A percentile compares a stretch with the other conserved stretches of the same genome.
Evolutionary conservation across 352 stramenopile genomes (phyloP).

Genomic region (Globisporangium spiculum): DNA sequence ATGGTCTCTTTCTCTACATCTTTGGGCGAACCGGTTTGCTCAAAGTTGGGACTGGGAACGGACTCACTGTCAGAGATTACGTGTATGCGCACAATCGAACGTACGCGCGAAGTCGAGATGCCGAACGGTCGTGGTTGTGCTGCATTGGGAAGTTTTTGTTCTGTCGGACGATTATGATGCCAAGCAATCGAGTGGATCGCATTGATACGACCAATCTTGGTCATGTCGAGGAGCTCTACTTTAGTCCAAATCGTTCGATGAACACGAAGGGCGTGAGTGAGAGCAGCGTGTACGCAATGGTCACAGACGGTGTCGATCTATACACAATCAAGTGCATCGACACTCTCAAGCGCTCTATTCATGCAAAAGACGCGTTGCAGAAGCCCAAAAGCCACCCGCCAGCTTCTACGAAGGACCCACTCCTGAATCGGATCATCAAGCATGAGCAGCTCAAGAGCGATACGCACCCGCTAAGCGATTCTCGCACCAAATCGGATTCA

Average conservation of each 20-base stretch:
- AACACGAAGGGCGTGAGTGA: conserved; percentile 36
- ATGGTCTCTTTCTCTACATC: conserved; percentile 69
- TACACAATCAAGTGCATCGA: conserved; percentile 69
- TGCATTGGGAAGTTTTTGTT: conserved; percentile 60
- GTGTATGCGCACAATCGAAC: conserved; percentile 65
- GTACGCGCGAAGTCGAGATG: conserved; percentile 56
- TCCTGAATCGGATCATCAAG: conserved; percentile 8
- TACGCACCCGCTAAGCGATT: conserved; percentile 11
- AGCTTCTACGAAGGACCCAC: background rate
- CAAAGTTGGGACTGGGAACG: conserved; percentile 70
- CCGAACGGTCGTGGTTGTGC: conserved; percentile 77
- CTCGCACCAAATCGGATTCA: conserved; percentile 4
- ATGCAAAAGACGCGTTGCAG: conserved; percentile 27
- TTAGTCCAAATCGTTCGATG: conserved; percentile 37
- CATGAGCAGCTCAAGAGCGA: conserved; percentile 11
- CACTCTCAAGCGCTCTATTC: conserved; percentile 37
- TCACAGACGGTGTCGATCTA: conserved; percentile 56
- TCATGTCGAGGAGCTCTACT: conserved; percentile 52
- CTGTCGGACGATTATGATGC: conserved; percentile 74
- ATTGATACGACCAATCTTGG: conserved; percentile 42
- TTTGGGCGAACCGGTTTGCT: conserved; percentile 58
- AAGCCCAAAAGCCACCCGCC: conserved; percentile 22
- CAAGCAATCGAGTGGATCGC: conserved; percentile 57
- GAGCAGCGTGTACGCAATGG: conserved; percentile 71
- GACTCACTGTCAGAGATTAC: conserved; percentile 59